These are phyloP conservation scores for Bremia lactucae DNA, from an alignment of 352 stramenopile genomes.

Conservation along the genomic window DNA sequence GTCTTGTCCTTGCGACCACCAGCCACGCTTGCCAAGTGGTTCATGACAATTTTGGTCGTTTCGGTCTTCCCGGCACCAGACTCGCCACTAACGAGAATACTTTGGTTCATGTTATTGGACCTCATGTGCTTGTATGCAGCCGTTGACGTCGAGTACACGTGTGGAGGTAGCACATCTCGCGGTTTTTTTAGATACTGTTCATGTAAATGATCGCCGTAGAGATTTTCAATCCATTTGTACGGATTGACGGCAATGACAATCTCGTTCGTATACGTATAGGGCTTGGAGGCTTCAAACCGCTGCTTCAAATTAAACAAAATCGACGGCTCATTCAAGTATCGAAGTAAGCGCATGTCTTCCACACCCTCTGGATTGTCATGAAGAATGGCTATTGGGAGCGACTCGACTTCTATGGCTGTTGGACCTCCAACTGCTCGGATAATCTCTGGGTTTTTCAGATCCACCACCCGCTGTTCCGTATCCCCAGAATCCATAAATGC, in stretches of 20 bases:
- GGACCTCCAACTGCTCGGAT: constrained; percentile 72
- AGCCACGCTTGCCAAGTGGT: constrained; percentile 74
- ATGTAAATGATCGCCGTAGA: constrained; percentile 85
- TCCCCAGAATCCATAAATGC: constrained; percentile 54
- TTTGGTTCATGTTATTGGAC: constrained; percentile 66
- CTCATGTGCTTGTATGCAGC: constrained; percentile 83
- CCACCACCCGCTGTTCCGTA: constrained; percentile 56
- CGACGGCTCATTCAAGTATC: constrained; percentile 87
- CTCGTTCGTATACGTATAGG: constrained; percentile 97
- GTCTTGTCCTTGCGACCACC: constrained; percentile 82
- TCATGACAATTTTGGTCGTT: constrained; percentile 93
- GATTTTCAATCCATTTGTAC: constrained; percentile 90
- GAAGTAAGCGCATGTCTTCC: constrained; percentile 80
- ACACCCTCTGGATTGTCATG: constrained; percentile 68
- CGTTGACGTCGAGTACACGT: constrained; percentile 83
- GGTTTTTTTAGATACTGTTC: constrained; percentile 70
- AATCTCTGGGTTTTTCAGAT: constrained; percentile 77
- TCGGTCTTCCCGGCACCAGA: constrained; percentile 92
- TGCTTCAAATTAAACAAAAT: constrained; percentile 91
- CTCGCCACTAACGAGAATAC: constrained; percentile 82
- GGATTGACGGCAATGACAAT: constrained; percentile 97
- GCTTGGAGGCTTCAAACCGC: constrained; percentile 83
- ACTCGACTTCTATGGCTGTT: constrained; percentile 70
- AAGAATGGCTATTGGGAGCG: constrained; percentile 70
- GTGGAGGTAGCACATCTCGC: constrained; percentile 51